Conservation (phyloP, 1,284 basidiomycete species). For the Schizophyllum commune region DNA sequence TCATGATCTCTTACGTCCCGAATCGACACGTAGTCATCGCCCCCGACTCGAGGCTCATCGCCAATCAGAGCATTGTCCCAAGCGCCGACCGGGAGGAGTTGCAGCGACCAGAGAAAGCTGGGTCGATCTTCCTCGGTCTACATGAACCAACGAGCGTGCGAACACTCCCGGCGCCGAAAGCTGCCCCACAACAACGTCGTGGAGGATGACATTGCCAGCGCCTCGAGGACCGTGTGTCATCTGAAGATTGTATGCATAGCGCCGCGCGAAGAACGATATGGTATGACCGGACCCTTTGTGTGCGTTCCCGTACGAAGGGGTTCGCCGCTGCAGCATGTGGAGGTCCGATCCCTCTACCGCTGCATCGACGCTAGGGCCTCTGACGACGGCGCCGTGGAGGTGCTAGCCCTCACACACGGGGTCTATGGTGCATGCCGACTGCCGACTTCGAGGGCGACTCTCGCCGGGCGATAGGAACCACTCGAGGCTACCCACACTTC, state of each 20-base stretch:
- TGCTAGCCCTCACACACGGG: background rate
- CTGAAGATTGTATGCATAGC: background rate
- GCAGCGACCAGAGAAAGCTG: too few relatives aligned
- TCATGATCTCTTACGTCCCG: background rate
- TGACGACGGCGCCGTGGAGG: background rate
- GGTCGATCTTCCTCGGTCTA: too few relatives aligned
- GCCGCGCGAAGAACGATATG: background rate
- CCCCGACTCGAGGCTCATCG: too few relatives aligned
- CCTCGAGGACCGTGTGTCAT: too few relatives aligned
- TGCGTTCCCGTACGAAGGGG: background rate
- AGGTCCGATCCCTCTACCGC: background rate
- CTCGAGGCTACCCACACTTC: background rate
- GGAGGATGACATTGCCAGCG: too few relatives aligned
- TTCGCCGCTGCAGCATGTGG: too few relatives aligned
- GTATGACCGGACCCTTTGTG: background rate
- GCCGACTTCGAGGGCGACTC: background rate
- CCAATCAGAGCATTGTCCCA: too few relatives aligned
- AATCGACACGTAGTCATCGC: too few relatives aligned
- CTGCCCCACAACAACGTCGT: too few relatives aligned
- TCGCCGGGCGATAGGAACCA: background rate
- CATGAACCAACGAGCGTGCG: background rate
- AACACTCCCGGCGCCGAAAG: too few relatives aligned
- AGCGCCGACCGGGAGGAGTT: too few relatives aligned
- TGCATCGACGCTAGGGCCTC: background rate
- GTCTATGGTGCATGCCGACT: background rate